Evolutionary conservation across 2,329 filamentous ascomycete species (phyloP).

Genomic region (Sporothrix brunneoviolacea): DNA sequence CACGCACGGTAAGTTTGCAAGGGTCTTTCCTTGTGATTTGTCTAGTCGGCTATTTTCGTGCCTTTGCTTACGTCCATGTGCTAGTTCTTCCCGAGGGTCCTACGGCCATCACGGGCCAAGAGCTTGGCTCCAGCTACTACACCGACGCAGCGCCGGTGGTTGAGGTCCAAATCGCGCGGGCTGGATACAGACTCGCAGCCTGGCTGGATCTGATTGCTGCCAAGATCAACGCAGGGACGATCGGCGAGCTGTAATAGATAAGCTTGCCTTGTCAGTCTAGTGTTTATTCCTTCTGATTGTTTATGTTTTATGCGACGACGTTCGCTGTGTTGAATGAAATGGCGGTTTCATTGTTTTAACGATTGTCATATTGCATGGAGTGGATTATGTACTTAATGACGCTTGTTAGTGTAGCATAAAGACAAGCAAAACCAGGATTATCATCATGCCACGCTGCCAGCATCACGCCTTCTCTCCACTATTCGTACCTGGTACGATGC

Average conservation of each 20-base stretch:
- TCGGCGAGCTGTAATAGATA: constrained; percentile 20
- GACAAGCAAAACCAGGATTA: too few relatives aligned
- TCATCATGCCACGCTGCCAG: too few relatives aligned
- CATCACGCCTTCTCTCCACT: too few relatives aligned
- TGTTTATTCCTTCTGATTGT: too few relatives aligned
- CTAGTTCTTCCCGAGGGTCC: constrained; percentile 56
- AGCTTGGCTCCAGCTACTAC: constrained; percentile 56
- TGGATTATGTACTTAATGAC: too few relatives aligned
- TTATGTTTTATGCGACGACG: constrained; percentile 1
- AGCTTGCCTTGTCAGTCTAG: background rate
- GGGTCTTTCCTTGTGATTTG: background rate
- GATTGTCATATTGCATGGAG: too few relatives aligned
- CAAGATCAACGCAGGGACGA: constrained; percentile 21
- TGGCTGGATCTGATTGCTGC: constrained; percentile 59
- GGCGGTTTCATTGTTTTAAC: too few relatives aligned
- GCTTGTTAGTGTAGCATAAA: background rate
- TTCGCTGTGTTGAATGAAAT: background rate
- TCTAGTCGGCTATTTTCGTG: background rate
- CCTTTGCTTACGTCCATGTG: background rate
- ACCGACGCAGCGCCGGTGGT: constrained; percentile 56
- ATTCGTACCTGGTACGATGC: background rate
- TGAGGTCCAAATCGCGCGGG: constrained; percentile 60
- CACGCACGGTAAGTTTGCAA: constrained; percentile 45
- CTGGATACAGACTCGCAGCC: constrained; percentile 60
- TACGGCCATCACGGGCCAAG: constrained; percentile 49